A percentile compares a stretch with the other conserved stretches of the same genome.
These are phyloP conservation scores for Botrytis cinerea DNA, from an alignment of 2,329 filamentous ascomycete species.

Conservation along the genomic window DNA sequence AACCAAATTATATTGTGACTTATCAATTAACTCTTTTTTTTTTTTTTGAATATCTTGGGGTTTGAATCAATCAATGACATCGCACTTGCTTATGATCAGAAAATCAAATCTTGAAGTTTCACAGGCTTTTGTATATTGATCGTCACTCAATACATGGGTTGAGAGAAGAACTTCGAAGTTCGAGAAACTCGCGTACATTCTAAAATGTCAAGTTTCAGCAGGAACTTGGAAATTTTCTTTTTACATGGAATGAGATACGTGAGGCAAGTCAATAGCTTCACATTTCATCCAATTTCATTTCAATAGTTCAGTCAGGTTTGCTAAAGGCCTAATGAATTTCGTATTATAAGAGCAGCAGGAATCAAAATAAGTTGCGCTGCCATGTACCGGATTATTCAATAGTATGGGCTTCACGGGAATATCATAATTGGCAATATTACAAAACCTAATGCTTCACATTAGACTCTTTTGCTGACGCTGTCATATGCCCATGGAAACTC, in stretches of 20 bases:
- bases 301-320: too few species aligned
- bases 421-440: background rate
- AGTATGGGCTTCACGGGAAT: accelerated
- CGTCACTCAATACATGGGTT: background rate
- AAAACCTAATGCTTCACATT: background rate
- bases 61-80: background rate
- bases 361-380: background rate
- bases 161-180: background rate
- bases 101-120: background rate
- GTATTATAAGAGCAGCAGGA: too few species aligned
- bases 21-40: too few species aligned
- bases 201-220: background rate
- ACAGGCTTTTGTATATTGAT: background rate
- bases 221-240: background rate
- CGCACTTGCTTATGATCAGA: background rate
- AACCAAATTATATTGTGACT: background rate
- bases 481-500: background rate
- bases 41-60: accelerated
- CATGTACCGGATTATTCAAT: background rate
- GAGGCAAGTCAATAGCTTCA: background rate
- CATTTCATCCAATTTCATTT: too few species aligned
- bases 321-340: too few species aligned
- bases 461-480: background rate
- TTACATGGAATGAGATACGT: background rate
- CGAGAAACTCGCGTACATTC: background rate